phyloP scores from a whole-genome alignment of 108 stramenopile genomes.

The Fistulifera pelliculosa region DNA sequence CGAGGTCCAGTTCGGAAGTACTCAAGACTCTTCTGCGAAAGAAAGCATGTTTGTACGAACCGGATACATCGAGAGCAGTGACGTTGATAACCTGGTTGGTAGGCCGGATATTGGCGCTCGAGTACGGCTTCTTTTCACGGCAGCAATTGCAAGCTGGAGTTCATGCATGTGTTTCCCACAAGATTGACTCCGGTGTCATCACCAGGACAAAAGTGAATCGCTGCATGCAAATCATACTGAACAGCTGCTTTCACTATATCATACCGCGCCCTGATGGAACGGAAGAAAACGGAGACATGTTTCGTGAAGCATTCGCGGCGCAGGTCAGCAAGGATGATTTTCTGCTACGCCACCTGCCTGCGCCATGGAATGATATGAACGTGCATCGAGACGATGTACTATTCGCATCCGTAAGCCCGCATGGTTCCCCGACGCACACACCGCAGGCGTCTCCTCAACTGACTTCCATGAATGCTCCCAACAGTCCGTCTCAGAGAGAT shows the following conservation, averaged over 20 bases:
- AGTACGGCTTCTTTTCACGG: slow-evolving; percentile 71
- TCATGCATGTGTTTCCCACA: slow-evolving; percentile 64
- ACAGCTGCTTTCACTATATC: slow-evolving; percentile 87
- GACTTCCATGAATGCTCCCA: not conserved
- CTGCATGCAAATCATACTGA: slow-evolving; percentile 89
- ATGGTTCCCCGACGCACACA: slow-evolving; percentile 6
- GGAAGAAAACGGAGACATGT: slow-evolving; percentile 68
- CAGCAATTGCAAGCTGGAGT: slow-evolving; percentile 83
- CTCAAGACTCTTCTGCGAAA: slow-evolving; percentile 83
- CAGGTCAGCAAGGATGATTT: slow-evolving; percentile 50
- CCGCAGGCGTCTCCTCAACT: not conserved
- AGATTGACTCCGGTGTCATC: slow-evolving; percentile 68
- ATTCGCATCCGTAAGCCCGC: slow-evolving; percentile 16
- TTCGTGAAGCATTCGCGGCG: slow-evolving; percentile 37
- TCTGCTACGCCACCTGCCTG: slow-evolving; percentile 41
- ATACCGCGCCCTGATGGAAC: slow-evolving; percentile 77
- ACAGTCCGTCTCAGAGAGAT: not conserved
- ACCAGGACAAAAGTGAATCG: slow-evolving; percentile 85
- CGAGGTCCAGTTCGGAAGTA: slow-evolving; percentile 62
- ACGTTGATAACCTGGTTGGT: slow-evolving; percentile 84
- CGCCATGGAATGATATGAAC: slow-evolving; percentile 64
- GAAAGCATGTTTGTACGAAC: slow-evolving; percentile 85
- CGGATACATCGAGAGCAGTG: slow-evolving; percentile 73
- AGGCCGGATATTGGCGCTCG: slow-evolving; percentile 61
- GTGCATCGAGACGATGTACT: slow-evolving; percentile 27